These are phyloP conservation scores for Pecoramyces ruminantium DNA, from an alignment of 192 early-diverging fungal species.

Conservation along the genomic window DNA sequence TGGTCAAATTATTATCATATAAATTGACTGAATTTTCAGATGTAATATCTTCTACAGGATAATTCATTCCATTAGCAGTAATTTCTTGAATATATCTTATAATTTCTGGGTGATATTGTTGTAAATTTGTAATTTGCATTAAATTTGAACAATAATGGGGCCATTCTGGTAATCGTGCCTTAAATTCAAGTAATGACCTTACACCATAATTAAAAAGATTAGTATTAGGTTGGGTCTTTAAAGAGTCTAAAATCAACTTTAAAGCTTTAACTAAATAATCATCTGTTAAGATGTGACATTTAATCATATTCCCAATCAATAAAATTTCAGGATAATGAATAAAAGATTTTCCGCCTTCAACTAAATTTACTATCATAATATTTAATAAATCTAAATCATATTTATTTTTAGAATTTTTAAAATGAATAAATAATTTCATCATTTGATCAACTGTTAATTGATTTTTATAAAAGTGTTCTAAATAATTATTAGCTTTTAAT, in stretches of 20 bases:
- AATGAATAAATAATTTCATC: neutral
- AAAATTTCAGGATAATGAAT: neutral
- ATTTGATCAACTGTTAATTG: neutral
- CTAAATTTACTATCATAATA: neutral
- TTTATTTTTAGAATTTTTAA: neutral
- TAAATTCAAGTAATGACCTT: slow-evolving; percentile 68
- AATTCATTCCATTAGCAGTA: slow-evolving; percentile 3
- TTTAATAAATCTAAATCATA: neutral
- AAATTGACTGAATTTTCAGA: neutral
- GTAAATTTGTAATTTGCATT: slow-evolving; percentile 65
- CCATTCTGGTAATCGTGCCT: slow-evolving; percentile 68
- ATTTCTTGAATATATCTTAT: slow-evolving; percentile 38
- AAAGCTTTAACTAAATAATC: slow-evolving; percentile 65
- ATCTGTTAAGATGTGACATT: slow-evolving; percentile 67
- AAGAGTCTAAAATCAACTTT: slow-evolving; percentile 71
- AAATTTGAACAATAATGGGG: slow-evolving; percentile 74
- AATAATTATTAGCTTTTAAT: neutral
- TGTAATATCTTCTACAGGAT: neutral
- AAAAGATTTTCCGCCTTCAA: neutral
- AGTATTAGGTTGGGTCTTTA: slow-evolving; percentile 57
- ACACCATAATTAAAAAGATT: slow-evolving; percentile 84
- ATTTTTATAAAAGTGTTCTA: neutral
- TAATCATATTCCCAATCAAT: slow-evolving; percentile 63
- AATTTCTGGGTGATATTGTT: slow-evolving; percentile 61
- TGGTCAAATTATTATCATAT: neutral